Base-by-base conservation (phyloP, 1,139 yeast genomes). In the Suhomyces coccinellae region DNA sequence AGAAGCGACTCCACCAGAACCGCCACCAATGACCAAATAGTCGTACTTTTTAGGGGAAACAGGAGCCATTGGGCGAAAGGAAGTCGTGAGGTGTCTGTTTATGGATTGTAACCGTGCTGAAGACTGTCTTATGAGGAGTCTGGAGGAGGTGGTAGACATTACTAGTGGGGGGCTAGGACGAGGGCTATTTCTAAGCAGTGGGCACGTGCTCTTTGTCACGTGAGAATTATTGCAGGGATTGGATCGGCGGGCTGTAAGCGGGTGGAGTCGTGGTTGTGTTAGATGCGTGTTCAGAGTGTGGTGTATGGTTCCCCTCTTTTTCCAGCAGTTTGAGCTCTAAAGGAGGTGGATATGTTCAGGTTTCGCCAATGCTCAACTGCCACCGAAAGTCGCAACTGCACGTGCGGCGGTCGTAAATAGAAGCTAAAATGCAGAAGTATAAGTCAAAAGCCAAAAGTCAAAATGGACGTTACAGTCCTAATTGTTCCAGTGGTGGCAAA, bases 1-100 rank as follows among this genome's bases (percentile, higher is more conserved):
- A 20, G 96, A 85, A 15, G 99, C 97, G 39, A 93, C 97, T 55
- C 99, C 99, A 43, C 98, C 99, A 33, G 97, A 89, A n/a, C 99
- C 99, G 50, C 99, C 99, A 40, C 99, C 99, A 57, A 93, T 93
- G 49, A 93, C 99, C 46, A 93, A 75, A 63, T 88, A 93, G 59
- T 91, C 90, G 73, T 83, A 93, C 62, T 88, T 93, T 41, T 76
- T 77, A 16, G 63, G 17, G 11, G 62, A 47, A 32, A 75, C 61
- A 34, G 85, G 83, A 34, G 85, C 82, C 86, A 82, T 81, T 29
- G 52, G 51, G 27, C 38, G 36, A 11, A 61, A 49, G 28, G 65
- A 48, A 16, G 52, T 48, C 20, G 58, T 55, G 41, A 70, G 57
- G 49, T 69, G 73, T 53, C 68, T 58, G 41, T 55, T 42, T 11